A percentile compares a stretch with the other conserved stretches of the same genome.
Evolutionary conservation across 768 basidiomycete genomes (phyloP).

Genomic region (Lactifluus pinguis): DNA sequence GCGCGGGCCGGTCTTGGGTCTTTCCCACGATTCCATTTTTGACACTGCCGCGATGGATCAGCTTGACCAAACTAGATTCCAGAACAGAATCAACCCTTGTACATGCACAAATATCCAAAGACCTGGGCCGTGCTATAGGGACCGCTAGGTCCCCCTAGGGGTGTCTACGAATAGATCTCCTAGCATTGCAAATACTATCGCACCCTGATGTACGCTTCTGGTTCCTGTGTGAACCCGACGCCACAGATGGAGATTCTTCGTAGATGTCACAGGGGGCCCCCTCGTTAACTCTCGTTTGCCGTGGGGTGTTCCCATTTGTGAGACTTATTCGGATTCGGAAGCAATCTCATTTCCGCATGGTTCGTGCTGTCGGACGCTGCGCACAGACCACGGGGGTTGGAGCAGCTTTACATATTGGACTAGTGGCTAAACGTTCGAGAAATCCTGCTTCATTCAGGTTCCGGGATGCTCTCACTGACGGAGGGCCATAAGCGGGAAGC

Average conservation of each 20-base stretch:
- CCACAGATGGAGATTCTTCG: not conserved
- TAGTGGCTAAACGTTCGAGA: not conserved
- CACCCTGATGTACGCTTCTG: not conserved
- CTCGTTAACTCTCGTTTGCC: not conserved
- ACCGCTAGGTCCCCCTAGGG: not conserved
- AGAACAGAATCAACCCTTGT: not conserved
- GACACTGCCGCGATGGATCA: not conserved
- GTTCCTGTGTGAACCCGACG: not conserved
- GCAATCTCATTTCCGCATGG: not conserved
- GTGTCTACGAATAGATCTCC: constrained; percentile 1
- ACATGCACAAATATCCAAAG: not conserved
- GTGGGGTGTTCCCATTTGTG: not conserved
- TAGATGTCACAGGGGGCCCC: constrained; percentile 8
- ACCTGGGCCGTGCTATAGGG: not conserved
- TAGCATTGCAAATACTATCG: constrained; percentile 9
- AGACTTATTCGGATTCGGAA: not conserved
- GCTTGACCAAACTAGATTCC: not conserved
- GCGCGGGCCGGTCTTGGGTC: not conserved
- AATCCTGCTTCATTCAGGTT: not conserved
- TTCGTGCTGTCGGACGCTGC: not conserved
- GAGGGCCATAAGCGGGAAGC: not conserved
- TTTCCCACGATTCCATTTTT: not conserved
- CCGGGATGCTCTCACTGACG: not conserved
- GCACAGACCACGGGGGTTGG: not conserved
- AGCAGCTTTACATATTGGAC: not conserved